These are phyloP conservation scores for Eruca vesicaria DNA, from an alignment of 441 rosid genomes.

Conservation along the genomic window DNA sequence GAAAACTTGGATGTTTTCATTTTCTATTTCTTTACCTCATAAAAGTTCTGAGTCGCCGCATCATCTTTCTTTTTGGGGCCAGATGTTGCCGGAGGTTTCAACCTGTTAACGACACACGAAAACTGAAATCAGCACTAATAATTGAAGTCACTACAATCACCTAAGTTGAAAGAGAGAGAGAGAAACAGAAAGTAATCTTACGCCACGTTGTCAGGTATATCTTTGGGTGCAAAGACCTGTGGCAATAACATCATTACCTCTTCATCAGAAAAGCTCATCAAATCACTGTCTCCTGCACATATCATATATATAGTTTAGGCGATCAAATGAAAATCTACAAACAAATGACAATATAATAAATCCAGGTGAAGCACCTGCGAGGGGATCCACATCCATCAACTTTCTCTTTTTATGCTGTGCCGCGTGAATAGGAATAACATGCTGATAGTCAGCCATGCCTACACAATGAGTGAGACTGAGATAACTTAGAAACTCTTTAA, in stretches of 20 bases:
- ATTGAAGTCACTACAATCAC: not conserved
- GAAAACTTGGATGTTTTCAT: not conserved
- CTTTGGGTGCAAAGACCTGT: constrained; percentile 79
- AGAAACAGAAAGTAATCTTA: constrained; percentile 37
- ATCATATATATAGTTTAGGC: not conserved
- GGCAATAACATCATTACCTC: constrained; percentile 85
- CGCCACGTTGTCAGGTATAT: constrained; percentile 76
- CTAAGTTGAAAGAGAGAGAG: not conserved
- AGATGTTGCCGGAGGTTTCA: constrained; percentile 58
- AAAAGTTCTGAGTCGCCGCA: constrained; percentile 38
- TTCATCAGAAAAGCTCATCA: constrained; percentile 73
- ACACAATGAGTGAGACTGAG: constrained; percentile 43
- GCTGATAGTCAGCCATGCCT: constrained; percentile 99
- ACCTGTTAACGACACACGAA: constrained; percentile 45
- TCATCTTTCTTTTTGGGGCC: constrained; percentile 70
- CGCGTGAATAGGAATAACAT: constrained; percentile 92
- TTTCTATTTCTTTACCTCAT: constrained; percentile 56
- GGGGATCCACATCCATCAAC: constrained; percentile 58
- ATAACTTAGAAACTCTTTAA: not conserved
- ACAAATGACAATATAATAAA: not conserved
- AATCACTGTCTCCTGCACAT: constrained; percentile 50
- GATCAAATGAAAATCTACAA: not conserved
- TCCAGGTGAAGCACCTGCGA: constrained; percentile 44
- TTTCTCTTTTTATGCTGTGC: constrained; percentile 72
- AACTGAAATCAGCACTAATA: not conserved